Percentiles rank a stretch among this genome's conserved stretches.
Evolutionary conservation across 2,329 filamentous ascomycete species (phyloP).

Genomic region (Hypoxylon sp.): DNA sequence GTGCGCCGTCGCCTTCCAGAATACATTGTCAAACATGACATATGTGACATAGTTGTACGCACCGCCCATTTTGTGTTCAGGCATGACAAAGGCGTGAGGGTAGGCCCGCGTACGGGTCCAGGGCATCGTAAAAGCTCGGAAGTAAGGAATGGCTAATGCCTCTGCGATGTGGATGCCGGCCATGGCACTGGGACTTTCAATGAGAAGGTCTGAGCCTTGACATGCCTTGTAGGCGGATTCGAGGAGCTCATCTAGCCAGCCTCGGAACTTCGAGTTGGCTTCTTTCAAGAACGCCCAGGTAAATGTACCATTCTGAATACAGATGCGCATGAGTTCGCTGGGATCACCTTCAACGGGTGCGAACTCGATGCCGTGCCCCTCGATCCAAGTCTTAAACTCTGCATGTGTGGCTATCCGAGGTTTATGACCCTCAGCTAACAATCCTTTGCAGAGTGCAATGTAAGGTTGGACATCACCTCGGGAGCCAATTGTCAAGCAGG

Average conservation of each 20-base stretch:
- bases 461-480: conserved; percentile 97
- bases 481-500: conserved; percentile 95
- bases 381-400: conserved; percentile 91
- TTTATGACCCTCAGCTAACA: conserved; percentile 88
- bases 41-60: conserved; percentile 97
- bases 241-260: conserved; percentile 94
- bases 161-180: conserved; percentile 98
- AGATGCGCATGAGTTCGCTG: conserved; percentile 93
- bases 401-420: conserved; percentile 90
- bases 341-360: conserved; percentile 90
- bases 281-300: conserved; percentile 91
- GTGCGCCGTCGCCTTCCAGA: conserved; percentile 92
- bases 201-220: conserved; percentile 88
- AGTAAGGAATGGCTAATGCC: conserved; percentile 92
- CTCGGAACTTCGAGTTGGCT: conserved; percentile 88
- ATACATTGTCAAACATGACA: conserved; percentile 95
- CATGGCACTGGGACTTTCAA: conserved; percentile 97
- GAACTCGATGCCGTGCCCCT: conserved; percentile 95
- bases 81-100: conserved; percentile 94
- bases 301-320: conserved; percentile 97
- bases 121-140: conserved; percentile 98
- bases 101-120: conserved; percentile 97
- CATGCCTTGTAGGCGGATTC: conserved; percentile 86
- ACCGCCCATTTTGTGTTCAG: conserved; percentile 93
- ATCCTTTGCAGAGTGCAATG: conserved; percentile 92